Evolutionary conservation across 2,329 filamentous ascomycete genomes (phyloP).

Genomic region (Exophiala sideris): DNA sequence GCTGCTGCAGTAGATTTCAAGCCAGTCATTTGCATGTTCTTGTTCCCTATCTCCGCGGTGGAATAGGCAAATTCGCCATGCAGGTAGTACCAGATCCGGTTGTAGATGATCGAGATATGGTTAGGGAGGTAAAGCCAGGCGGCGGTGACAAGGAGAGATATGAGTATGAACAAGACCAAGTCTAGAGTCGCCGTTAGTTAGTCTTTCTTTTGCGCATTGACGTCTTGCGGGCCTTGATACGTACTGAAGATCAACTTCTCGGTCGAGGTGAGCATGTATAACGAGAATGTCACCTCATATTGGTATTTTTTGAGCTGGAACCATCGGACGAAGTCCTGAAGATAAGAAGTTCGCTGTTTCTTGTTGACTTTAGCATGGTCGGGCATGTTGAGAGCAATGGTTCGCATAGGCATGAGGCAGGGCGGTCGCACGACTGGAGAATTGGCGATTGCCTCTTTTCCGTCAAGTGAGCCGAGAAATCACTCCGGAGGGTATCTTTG

Average conservation of each 20-base stretch:
- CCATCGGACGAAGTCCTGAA: conserved; percentile 69
- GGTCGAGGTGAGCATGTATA: conserved; percentile 95
- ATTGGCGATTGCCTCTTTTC: not conserved
- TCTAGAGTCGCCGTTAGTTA: conserved; percentile 51
- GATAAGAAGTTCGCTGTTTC: conserved; percentile 23
- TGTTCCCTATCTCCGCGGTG: conserved; percentile 8
- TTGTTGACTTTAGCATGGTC: conserved; percentile 20
- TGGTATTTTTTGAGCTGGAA: conserved; percentile 94
- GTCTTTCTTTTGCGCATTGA: not conserved
- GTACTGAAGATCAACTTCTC: conserved; percentile 97
- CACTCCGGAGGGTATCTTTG: not conserved
- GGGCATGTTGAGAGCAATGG: conserved; percentile 15
- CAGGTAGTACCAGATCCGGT: conserved; percentile 92
- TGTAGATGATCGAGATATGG: conserved; percentile 77
- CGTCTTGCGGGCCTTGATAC: conserved; percentile 35
- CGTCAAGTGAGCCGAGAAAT: not conserved
- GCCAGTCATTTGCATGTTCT: conserved; percentile 8
- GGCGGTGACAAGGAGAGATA: conserved; percentile 81
- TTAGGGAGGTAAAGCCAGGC: conserved; percentile 89
- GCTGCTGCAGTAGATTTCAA: conserved; percentile 4
- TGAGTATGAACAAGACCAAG: conserved; percentile 84
- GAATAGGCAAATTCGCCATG: conserved; percentile 63
- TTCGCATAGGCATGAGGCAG: conserved; percentile 10
- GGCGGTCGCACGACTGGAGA: not conserved
- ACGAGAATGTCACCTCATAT: conserved; percentile 92